Percentiles rank a stretch among this genome's conserved stretches.
Conservation (phyloP, 495 filamentous ascomycete genomes). For the Trichoderma reesei region DNA sequence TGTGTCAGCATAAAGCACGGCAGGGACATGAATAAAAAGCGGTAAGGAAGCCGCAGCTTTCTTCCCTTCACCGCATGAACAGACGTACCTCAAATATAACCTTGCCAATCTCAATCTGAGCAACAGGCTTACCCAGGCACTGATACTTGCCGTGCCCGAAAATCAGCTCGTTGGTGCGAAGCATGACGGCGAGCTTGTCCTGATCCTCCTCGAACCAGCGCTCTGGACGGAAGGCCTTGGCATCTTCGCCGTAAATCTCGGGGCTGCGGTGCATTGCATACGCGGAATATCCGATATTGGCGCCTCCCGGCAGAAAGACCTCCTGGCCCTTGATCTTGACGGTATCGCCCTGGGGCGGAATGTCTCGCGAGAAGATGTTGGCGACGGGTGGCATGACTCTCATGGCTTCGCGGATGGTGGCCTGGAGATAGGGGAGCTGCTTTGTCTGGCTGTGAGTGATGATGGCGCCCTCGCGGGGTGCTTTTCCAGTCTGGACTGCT, state of each 20-base stretch:
- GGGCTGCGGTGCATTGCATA: slow-evolving; percentile 21
- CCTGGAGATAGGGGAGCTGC: slow-evolving; percentile 29
- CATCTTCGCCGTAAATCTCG: slow-evolving; percentile 35
- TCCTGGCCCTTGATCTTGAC: slow-evolving; percentile 29
- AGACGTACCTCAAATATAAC: slow-evolving; percentile 36
- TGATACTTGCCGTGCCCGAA: slow-evolving; percentile 24
- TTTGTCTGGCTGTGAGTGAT: slow-evolving; percentile 28
- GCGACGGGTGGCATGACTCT: slow-evolving; percentile 25
- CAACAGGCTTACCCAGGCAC: slow-evolving; percentile 27
- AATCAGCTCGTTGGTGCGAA: slow-evolving; percentile 15
- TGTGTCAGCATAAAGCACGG: not conserved
- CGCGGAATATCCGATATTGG: slow-evolving; percentile 34
- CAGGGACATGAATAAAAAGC: not conserved
- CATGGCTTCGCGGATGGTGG: slow-evolving; percentile 29
- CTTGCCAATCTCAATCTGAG: slow-evolving; percentile 37
- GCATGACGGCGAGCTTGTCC: slow-evolving; percentile 23
- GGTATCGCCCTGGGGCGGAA: slow-evolving; percentile 37
- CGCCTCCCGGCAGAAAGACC: slow-evolving; percentile 44
- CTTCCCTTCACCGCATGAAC: not conserved
- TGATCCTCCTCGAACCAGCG: slow-evolving; percentile 36
- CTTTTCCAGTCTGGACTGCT: slow-evolving; percentile 19
- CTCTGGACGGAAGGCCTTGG: slow-evolving; percentile 37
- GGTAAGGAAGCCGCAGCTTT: not conserved
- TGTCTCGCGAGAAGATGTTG: slow-evolving; percentile 35
- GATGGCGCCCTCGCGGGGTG: slow-evolving; percentile 6